These are phyloP conservation scores for Hymenoscyphus albidus DNA, from an alignment of 2,329 filamentous ascomycete species.

Conservation along the genomic window DNA sequence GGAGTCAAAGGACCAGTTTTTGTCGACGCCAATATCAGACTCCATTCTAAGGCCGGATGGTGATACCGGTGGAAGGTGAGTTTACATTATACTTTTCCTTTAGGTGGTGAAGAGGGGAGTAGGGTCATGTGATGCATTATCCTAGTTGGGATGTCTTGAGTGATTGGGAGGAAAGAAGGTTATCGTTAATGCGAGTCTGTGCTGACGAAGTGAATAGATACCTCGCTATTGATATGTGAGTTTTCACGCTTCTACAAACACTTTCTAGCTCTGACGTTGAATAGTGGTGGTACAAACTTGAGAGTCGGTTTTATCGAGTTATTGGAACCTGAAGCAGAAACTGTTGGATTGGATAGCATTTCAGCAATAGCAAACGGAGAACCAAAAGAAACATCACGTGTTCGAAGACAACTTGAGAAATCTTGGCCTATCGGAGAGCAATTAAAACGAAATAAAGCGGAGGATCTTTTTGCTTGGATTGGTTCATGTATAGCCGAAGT, in stretches of 20 bases:
- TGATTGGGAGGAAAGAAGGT: background rate
- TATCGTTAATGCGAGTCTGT: constrained; percentile 5
- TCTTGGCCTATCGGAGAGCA: constrained; percentile 72
- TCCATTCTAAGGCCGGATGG: constrained; percentile 49
- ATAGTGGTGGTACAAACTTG: constrained; percentile 64
- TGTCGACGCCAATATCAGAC: constrained; percentile 59
- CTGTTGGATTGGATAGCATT: constrained; percentile 6
- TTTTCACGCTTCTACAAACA: constrained; percentile 12
- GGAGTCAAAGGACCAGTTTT: constrained; percentile 52
- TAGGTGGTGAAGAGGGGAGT: no score
- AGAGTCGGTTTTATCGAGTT: constrained; percentile 66
- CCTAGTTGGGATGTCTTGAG: background rate
- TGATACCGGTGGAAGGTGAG: constrained; percentile 48
- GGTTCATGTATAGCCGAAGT: constrained; percentile 72
- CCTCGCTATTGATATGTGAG: constrained; percentile 64
- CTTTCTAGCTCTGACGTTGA: constrained; percentile 32
- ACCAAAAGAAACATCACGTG: constrained; percentile 19
- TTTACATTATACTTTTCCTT: constrained; percentile 9
- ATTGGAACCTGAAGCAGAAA: constrained; percentile 33
- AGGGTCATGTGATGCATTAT: constrained; percentile 8
- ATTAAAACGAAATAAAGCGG: constrained; percentile 69
- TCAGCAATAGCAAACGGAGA: constrained; percentile 4
- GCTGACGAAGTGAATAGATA: constrained; percentile 42
- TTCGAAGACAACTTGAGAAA: constrained; percentile 55
- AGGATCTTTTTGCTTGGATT: constrained; percentile 78